Conservation (phyloP, 75 land plant species). For the Isoetes taiwanensis region DNA sequence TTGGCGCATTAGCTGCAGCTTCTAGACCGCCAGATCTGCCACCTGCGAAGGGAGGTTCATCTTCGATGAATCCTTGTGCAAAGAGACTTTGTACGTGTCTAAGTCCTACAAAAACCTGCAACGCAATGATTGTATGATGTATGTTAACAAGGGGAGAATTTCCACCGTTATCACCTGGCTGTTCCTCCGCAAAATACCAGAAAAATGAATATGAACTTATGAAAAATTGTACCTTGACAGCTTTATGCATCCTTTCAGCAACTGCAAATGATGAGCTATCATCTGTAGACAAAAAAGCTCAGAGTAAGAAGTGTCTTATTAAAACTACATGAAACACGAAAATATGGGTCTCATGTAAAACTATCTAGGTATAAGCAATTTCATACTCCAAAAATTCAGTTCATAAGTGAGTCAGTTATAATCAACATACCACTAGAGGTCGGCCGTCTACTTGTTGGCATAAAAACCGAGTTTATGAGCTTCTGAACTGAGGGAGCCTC, state of each 20-base stretch:
- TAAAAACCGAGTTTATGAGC: neutral
- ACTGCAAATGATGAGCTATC: neutral
- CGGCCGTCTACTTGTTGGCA: neutral
- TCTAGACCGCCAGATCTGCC: conserved; percentile 32
- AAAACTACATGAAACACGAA: no score
- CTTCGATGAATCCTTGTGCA: conserved; percentile 34
- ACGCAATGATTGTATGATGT: neutral
- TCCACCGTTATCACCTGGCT: conserved; percentile 2
- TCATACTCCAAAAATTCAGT: neutral
- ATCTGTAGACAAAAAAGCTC: neutral
- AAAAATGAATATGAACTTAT: neutral
- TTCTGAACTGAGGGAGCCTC: neutral
- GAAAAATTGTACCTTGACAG: neutral
- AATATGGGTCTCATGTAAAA: no score
- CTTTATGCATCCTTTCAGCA: neutral
- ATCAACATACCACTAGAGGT: neutral
- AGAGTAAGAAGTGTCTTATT: no score
- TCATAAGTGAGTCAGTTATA: neutral
- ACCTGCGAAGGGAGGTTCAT: conserved; percentile 34
- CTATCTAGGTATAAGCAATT: no score
- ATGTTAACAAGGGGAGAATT: neutral
- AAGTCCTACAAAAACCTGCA: conserved; percentile 67
- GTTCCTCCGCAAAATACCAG: neutral
- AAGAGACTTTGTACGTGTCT: conserved; percentile 51
- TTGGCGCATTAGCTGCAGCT: conserved; percentile 36